Evolutionary conservation across 2,329 filamentous ascomycete genomes (phyloP).

Genomic region (Fusarium sublunatum): DNA sequence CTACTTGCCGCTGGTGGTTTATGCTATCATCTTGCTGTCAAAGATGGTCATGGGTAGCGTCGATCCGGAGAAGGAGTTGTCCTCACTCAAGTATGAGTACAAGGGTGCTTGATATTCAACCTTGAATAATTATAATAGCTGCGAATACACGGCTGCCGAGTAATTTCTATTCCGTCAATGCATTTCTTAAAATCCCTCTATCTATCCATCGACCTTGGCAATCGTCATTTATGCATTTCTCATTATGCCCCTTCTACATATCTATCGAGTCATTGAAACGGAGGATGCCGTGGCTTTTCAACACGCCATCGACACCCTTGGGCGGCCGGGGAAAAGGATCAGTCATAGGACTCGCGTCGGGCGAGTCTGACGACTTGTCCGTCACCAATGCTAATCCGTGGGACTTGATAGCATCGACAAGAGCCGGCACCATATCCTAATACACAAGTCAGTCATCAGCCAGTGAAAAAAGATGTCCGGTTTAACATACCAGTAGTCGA

Average conservation of each 20-base stretch:
- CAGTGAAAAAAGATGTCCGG: not conserved
- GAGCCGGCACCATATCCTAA: slow-evolving; percentile 90
- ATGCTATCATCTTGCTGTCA: slow-evolving; percentile 68
- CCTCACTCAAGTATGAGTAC: slow-evolving; percentile 71
- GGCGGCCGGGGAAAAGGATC: slow-evolving; percentile 72
- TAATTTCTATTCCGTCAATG: slow-evolving; percentile 23
- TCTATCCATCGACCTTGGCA: slow-evolving; percentile 33
- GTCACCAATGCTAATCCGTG: slow-evolving; percentile 92
- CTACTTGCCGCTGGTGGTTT: slow-evolving; percentile 67
- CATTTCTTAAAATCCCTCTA: slow-evolving; percentile 9
- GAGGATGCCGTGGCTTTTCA: slow-evolving; percentile 87
- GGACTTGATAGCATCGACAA: slow-evolving; percentile 93
- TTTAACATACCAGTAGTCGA: slow-evolving; percentile 77
- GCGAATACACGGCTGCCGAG: slow-evolving; percentile 3
- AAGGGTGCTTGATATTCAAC: slow-evolving; percentile 68
- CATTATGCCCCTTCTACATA: slow-evolving; percentile 57
- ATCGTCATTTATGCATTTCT: slow-evolving; percentile 37
- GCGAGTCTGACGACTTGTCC: slow-evolving; percentile 76
- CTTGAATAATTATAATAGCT: not conserved
- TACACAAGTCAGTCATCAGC: not conserved
- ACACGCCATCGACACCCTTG: slow-evolving; percentile 86
- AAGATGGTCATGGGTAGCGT: slow-evolving; percentile 75
- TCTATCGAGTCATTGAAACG: slow-evolving; percentile 94
- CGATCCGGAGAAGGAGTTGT: slow-evolving; percentile 74
- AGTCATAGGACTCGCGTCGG: slow-evolving; percentile 53